Evolutionary conservation across 1,284 basidiomycete species (phyloP).

Genomic region (Naganishia liquefaciens): DNA sequence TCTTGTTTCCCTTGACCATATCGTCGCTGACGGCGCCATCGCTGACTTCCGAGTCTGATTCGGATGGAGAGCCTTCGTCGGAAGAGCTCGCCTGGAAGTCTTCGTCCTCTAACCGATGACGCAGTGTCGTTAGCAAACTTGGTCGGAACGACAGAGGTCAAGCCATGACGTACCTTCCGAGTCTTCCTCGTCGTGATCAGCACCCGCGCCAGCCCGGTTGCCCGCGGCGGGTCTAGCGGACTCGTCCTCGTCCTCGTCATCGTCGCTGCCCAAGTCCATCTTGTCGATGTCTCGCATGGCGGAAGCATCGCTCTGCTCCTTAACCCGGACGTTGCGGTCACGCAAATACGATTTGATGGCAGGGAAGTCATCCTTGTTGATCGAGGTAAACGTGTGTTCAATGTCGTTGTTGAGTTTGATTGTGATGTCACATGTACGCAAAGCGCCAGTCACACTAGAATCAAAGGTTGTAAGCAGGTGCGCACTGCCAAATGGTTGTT

Average conservation of each 20-base stretch:
- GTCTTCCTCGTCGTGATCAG: slow-evolving; percentile 71
- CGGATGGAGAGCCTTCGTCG: slow-evolving; percentile 79
- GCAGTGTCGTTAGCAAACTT: neutral
- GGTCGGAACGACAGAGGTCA: neutral
- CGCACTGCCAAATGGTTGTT: neutral
- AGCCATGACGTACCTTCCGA: slow-evolving; percentile 62
- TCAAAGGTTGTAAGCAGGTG: neutral
- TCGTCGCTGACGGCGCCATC: slow-evolving; percentile 56
- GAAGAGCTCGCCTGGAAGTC: slow-evolving; percentile 85
- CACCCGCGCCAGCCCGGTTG: slow-evolving; percentile 54
- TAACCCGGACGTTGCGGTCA: slow-evolving; percentile 87
- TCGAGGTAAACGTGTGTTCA: slow-evolving; percentile 85
- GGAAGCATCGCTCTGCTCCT: slow-evolving; percentile 95
- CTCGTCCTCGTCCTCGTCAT: slow-evolving; percentile 69
- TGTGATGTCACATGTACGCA: slow-evolving; percentile 93
- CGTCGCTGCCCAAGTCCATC: slow-evolving; percentile 72
- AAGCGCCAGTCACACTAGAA: slow-evolving; percentile 75
- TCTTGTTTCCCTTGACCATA: slow-evolving; percentile 68
- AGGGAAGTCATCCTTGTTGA: slow-evolving; percentile 95
- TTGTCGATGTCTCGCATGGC: slow-evolving; percentile 68
- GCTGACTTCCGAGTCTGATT: slow-evolving; percentile 68
- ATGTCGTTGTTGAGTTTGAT: slow-evolving; percentile 75
- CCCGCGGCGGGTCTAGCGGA: slow-evolving; percentile 44
- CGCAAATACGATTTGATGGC: slow-evolving; percentile 80
- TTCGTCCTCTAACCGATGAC: slow-evolving; percentile 62